Conservation (phyloP, 345 rosid genomes). For the Eutrema heterophyllum region DNA sequence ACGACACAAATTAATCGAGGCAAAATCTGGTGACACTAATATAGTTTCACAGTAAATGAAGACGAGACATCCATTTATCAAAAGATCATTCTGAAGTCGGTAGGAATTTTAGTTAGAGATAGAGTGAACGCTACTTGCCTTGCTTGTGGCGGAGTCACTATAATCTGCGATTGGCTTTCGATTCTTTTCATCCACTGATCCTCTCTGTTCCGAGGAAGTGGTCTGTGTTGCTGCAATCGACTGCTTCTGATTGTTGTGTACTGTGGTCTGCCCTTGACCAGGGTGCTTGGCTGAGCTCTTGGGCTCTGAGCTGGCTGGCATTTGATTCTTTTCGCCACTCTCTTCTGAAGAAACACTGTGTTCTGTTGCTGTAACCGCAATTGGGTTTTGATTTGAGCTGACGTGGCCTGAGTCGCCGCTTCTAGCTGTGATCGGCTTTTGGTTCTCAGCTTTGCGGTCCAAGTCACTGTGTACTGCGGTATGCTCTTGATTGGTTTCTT, state of each 20-base stretch:
- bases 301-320: conserved; percentile 8
- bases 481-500: conserved; percentile 14
- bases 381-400: neutral
- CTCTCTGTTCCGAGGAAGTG: conserved; percentile 12
- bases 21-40: neutral
- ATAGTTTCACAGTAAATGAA: neutral
- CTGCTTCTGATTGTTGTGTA: neutral
- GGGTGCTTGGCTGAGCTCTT: conserved; percentile 13
- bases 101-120: neutral
- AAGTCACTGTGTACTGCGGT: neutral
- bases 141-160: neutral
- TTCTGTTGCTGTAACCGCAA: neutral
- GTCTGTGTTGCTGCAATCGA: neutral
- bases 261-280: neutral
- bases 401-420: neutral
- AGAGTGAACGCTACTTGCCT: conserved; percentile 1
- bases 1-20: neutral
- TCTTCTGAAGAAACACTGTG: neutral
- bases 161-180: conserved; percentile 10
- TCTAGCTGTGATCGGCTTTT: neutral
- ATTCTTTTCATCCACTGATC: neutral
- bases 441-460: neutral
- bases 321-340: conserved; percentile 5
- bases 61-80: neutral
- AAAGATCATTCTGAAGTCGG: neutral